These are phyloP conservation scores for Chlamydomonas sphaeroides DNA, from an alignment of 139 green algal genomes.

Conservation along the genomic window DNA sequence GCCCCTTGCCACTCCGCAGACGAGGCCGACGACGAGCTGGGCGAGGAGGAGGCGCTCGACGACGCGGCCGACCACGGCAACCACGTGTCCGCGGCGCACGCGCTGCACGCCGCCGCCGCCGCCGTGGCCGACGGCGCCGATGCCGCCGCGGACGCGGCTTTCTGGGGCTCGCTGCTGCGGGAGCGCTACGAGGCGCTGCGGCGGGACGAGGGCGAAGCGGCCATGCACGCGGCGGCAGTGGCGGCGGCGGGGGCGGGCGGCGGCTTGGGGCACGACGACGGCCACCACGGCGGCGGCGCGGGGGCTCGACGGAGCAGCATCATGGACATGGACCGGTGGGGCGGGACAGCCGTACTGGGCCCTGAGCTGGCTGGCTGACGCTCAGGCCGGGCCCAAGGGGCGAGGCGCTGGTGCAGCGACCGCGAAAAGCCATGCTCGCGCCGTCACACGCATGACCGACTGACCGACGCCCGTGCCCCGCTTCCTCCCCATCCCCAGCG, in stretches of 20 bases:
- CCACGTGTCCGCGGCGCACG: background rate
- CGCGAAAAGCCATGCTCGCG: no score
- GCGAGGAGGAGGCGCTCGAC: background rate
- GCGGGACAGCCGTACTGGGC: no score
- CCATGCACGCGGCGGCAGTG: slow-evolving; percentile 1
- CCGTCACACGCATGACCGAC: no score
- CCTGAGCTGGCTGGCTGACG: no score
- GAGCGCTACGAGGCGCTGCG: slow-evolving; percentile 63
- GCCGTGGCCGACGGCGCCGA: background rate
- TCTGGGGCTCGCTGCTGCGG: slow-evolving; percentile 73
- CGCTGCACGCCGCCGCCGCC: background rate
- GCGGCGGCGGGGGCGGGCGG: background rate
- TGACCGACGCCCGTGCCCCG: no score
- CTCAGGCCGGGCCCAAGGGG: no score
- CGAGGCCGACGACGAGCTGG: slow-evolving; percentile 50
- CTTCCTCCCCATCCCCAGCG: no score
- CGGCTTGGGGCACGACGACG: no score
- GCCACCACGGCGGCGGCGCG: no score
- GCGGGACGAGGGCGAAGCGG: slow-evolving; percentile 58
- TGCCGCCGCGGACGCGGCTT: slow-evolving; percentile 32
- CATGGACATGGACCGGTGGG: background rate
- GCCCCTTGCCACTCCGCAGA: no score
- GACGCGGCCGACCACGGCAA: background rate
- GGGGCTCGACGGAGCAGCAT: slow-evolving; percentile 3
- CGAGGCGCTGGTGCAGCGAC: no score